These are phyloP conservation scores for Pythium coloratum DNA, from an alignment of 352 stramenopile species.

Conservation along the genomic window DNA sequence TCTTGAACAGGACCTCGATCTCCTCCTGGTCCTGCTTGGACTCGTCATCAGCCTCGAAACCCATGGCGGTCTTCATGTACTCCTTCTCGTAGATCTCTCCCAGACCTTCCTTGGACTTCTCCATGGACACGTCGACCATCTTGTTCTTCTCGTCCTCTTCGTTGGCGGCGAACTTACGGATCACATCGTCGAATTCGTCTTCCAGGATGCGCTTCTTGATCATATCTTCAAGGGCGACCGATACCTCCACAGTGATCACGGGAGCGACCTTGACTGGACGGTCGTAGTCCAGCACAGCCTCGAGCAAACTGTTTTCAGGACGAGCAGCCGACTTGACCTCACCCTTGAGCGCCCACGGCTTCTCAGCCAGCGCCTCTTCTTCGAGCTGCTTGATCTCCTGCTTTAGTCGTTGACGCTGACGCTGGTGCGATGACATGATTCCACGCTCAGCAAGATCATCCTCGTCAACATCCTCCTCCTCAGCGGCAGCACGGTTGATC, in stretches of 20 bases:
- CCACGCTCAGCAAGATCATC: slow-evolving; percentile 75
- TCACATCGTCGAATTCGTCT: slow-evolving; percentile 95
- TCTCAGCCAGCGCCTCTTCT: slow-evolving; percentile 89
- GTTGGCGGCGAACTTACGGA: slow-evolving; percentile 86
- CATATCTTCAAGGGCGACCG: slow-evolving; percentile 90
- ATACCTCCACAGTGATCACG: slow-evolving; percentile 92
- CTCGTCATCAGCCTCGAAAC: slow-evolving; percentile 91
- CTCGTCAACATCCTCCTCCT: slow-evolving; percentile 40
- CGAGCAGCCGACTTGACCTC: slow-evolving; percentile 86
- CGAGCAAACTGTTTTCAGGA: slow-evolving; percentile 92
- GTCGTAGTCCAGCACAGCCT: slow-evolving; percentile 93
- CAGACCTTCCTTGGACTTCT: slow-evolving; percentile 90
- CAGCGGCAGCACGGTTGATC: slow-evolving; percentile 37
- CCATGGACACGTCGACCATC: slow-evolving; percentile 92
- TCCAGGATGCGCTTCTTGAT: slow-evolving; percentile 94
- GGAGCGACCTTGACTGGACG: slow-evolving; percentile 89
- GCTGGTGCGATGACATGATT: slow-evolving; percentile 81
- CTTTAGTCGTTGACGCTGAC: slow-evolving; percentile 60
- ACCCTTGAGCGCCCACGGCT: slow-evolving; percentile 93
- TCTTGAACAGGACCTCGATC: slow-evolving; percentile 95
- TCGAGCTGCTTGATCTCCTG: slow-evolving; percentile 89
- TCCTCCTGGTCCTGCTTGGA: slow-evolving; percentile 93
- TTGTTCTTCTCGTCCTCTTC: slow-evolving; percentile 82
- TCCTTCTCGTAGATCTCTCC: slow-evolving; percentile 96
- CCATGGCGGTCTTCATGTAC: slow-evolving; percentile 94